Conservation (phyloP, 306 rosid genomes). For the Glycine soja region DNA sequence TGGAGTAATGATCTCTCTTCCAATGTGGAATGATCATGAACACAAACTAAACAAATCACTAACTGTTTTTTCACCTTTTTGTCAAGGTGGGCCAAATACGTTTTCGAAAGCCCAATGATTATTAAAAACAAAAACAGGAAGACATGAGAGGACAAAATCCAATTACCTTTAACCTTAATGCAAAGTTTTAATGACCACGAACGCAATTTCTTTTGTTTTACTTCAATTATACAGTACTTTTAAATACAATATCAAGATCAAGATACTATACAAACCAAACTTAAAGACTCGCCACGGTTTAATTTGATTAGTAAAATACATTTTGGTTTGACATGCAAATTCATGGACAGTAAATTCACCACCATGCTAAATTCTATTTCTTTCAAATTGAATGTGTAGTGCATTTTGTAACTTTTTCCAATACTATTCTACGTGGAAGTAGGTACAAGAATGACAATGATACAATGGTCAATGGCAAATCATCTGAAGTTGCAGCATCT, state of each 20-base stretch:
- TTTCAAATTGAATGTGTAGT: conserved; percentile 33
- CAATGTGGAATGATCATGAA: background rate
- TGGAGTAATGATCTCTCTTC: background rate
- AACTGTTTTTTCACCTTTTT: too few relatives aligned
- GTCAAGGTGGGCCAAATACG: too few relatives aligned
- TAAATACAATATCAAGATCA: too few relatives aligned
- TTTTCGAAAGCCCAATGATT: too few relatives aligned
- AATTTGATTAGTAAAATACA: background rate
- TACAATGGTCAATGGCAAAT: background rate
- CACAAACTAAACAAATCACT: too few relatives aligned
- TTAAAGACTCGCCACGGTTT: background rate
- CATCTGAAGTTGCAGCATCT: conserved; percentile 92
- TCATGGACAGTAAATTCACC: background rate
- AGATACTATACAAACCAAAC: too few relatives aligned
- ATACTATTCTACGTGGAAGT: conserved; percentile 35
- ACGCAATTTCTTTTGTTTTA: background rate
- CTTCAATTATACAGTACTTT: background rate
- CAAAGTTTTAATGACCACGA: background rate
- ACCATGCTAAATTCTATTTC: conserved; percentile 25
- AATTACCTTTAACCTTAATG: background rate
- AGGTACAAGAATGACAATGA: conserved; percentile 30
- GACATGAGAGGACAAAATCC: background rate
- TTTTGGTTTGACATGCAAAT: background rate
- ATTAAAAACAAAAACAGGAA: too few relatives aligned
- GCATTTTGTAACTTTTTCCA: conserved; percentile 13